Evolutionary conservation across 495 filamentous ascomycete genomes (phyloP), one percentile per base, ranked within the genome.

Genomic region (Annulohypoxylon bovei): DNA sequence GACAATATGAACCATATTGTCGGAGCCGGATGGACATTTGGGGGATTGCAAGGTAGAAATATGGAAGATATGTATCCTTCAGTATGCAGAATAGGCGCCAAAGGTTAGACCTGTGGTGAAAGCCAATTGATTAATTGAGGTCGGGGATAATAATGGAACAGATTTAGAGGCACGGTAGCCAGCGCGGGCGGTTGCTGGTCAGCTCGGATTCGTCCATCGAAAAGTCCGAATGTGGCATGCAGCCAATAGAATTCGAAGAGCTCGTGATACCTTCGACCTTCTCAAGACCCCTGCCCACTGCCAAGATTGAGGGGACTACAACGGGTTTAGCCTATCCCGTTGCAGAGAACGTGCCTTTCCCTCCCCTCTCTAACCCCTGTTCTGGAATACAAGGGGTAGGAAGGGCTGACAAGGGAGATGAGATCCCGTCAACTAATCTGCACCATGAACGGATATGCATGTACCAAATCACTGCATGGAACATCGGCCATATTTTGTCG

Each of bases 151-250:
- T 68, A 66, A 69, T 65, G 44, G 66, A 74, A 68, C 59, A 60
- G 44, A 20, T 47, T 23, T 50, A 50, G 49, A 47, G 62, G 61
- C 56, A 39, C 32, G 1, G 54, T 53, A 71, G 65, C 55, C 67
- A 65, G 46, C 72, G 54, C 54, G 32, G 72, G 72, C 72, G 72
- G 68, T 60, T 74, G 64, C 56, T 74, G 30, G 60, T 25, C 65
- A 54, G 40, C 68, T 64, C 68, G 74, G 75, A 77, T 77, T 77
- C 75, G 75, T 77, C 72, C 64, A 70, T 60, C 27, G 12, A 35
- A 62, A 61, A 54, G 18, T 22, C 40, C 61, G 40, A 60, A 71
- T 71, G 37, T 60, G 46, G 67, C 44, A 59, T 59, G 18, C 18
- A 27, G 49, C 75, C 75, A 77, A 77, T 77, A 35, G 59, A 58